Evolutionary conservation across 495 filamentous ascomycete genomes (phyloP).

Genomic region (Patellaria atrata): DNA sequence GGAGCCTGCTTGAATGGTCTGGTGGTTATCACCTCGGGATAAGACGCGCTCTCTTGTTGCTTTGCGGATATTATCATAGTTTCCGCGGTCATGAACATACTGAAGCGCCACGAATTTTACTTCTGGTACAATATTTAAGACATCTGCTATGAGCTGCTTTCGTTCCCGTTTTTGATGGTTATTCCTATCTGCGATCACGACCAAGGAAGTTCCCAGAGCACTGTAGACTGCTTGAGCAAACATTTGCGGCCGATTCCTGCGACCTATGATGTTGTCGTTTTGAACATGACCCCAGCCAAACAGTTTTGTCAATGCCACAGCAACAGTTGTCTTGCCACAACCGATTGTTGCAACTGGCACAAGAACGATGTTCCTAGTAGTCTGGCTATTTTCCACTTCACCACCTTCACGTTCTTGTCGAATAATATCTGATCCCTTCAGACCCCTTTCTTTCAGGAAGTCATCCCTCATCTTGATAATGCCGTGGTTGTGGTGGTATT

Average conservation of each 20-base stretch:
- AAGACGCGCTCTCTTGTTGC: conserved; percentile 71
- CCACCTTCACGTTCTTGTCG: conserved; percentile 38
- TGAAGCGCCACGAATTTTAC: conserved; percentile 80
- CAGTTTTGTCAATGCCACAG: conserved; percentile 63
- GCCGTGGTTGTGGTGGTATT: conserved; percentile 80
- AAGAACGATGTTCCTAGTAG: conserved; percentile 54
- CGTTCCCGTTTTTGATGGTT: conserved; percentile 83
- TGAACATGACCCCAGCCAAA: conserved; percentile 93
- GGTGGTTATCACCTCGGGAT: conserved; percentile 84
- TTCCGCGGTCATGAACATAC: conserved; percentile 61
- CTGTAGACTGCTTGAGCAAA: conserved; percentile 59
- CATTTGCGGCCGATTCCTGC: conserved; percentile 49
- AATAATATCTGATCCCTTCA: conserved; percentile 78
- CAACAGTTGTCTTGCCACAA: conserved; percentile 92
- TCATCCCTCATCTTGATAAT: conserved; percentile 83
- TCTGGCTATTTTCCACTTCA: conserved; percentile 30
- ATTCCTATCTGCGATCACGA: conserved; percentile 85
- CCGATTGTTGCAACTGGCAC: conserved; percentile 84
- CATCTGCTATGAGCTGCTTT: conserved; percentile 69
- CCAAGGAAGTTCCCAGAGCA: conserved; percentile 45
- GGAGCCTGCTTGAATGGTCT: conserved; percentile 80
- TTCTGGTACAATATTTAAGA: conserved; percentile 41
- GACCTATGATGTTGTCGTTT: conserved; percentile 87
- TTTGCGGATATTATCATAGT: conserved; percentile 48
- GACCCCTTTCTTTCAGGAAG: conserved; percentile 63